These are phyloP conservation scores for Tolypocladium tundrense DNA, from an alignment of 2,329 filamentous ascomycete species.

Conservation along the genomic window DNA sequence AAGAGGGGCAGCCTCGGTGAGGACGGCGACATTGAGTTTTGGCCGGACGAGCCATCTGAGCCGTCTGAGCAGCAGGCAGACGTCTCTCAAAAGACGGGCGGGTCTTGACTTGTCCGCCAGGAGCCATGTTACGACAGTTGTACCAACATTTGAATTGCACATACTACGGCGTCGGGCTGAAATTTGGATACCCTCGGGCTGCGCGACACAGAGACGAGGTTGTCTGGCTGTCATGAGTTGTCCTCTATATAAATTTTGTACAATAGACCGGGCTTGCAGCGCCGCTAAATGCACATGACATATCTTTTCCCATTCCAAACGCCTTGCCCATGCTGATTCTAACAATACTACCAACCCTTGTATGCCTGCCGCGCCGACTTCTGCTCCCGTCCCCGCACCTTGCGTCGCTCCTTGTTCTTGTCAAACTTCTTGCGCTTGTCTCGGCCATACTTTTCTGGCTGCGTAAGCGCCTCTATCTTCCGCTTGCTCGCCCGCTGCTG, in stretches of 20 bases:
- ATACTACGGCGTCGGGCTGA: background rate
- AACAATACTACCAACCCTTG: conserved; percentile 31
- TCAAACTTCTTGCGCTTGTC: conserved; percentile 79
- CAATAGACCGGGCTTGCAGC: background rate
- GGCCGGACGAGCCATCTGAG: conserved; percentile 54
- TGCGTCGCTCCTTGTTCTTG: conserved; percentile 73
- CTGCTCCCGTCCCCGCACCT: conserved; percentile 65
- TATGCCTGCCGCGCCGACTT: conserved; percentile 63
- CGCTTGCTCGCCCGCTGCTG: conserved; percentile 72
- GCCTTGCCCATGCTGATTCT: conserved; percentile 12
- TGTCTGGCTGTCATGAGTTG: background rate
- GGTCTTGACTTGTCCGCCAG: background rate
- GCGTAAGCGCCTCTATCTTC: conserved; percentile 74
- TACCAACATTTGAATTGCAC: background rate
- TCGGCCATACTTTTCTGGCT: conserved; percentile 67
- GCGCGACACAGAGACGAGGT: background rate
- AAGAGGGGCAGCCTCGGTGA: conserved; percentile 61
- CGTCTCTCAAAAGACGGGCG: background rate
- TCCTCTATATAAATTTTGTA: background rate
- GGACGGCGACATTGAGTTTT: conserved; percentile 87
- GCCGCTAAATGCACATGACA: background rate
- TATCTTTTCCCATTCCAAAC: conserved; percentile 6
- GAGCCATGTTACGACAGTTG: background rate
- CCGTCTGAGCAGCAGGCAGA: conserved; percentile 9
- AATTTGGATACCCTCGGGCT: background rate